Evolutionary conservation across 257 asterid genomes (phyloP), one percentile per base, ranked within the genome.

Genomic region (Nicotiana attenuata): DNA sequence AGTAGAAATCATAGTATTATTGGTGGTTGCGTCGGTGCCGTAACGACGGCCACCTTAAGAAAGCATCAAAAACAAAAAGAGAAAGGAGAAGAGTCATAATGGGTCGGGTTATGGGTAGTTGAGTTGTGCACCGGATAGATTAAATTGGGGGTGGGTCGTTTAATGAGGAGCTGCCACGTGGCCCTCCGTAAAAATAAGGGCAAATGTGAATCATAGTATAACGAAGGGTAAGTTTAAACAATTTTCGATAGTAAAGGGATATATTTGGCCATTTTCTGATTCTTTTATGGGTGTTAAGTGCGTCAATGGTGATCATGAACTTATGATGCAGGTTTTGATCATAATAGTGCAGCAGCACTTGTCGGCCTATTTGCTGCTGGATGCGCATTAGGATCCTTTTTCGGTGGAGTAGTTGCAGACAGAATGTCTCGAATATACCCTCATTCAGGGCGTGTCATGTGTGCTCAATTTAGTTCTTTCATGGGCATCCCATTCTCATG

Each of bases 401-500:
- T 93, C 0, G 99, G 99, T 2, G 99, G 99, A 76, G 85, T 96
- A 80, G 87, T 96, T 82, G 99, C 97, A 2, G 99, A 96, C 84
- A 84, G 85, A 79, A 59, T 94, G 84, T 90, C 97, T 14, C 90
- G 63, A 11, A 86, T 86, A 76, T 94, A 96, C 89, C 99, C 97
- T 78, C 80, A 90, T 65, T 80, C 97, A 0, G 99, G 99, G 4
- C 88, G 99, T 53, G 85, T 96, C 29, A 91, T 93, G 94, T 96
- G 99, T 80, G 99, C 98, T 1, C 99, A 96, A 77, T 96, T 96
- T 88, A 90, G 97, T 77, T 75, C 98, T 20, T 92, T 88, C 69
- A 96, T 91, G 97, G 99, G 99, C 84, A 96, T 96, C 78, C 99
- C 99, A 0, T 94, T 94, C 91, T 83, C 98, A 1, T 82, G 93